Evolutionary conservation across 169 alveolate species (phyloP).

Genomic region (Theileria sp.): DNA sequence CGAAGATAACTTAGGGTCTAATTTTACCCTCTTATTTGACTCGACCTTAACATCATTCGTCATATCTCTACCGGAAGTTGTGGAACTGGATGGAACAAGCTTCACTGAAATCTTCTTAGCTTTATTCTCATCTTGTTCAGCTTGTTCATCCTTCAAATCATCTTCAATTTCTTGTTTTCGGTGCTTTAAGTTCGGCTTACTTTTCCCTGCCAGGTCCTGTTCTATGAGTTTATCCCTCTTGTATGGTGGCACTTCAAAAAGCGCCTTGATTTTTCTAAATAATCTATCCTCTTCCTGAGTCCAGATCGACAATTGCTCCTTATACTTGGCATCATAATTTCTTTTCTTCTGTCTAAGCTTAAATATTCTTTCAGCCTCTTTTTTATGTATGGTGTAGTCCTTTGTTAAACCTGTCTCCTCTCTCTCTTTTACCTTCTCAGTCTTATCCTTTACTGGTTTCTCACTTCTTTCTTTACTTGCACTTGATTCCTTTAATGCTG

Average conservation of each 20-base stretch:
- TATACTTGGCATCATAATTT: conserved; percentile 54
- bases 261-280: conserved; percentile 37
- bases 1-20: neutral
- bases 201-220: conserved; percentile 50
- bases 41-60: neutral
- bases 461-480: conserved; percentile 26
- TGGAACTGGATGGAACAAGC: neutral
- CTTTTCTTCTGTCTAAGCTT: conserved; percentile 54
- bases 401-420: conserved; percentile 11
- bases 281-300: conserved; percentile 67
- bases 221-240: conserved; percentile 44
- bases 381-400: conserved; percentile 67
- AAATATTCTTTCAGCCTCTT: conserved; percentile 64
- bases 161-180: conserved; percentile 38
- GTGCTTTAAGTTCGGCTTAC: conserved; percentile 24
- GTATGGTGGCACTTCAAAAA: conserved; percentile 42
- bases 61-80: neutral
- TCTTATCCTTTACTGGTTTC: conserved; percentile 6
- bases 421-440: conserved; percentile 5
- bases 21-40: neutral
- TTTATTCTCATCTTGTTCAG: conserved; percentile 28
- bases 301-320: conserved; percentile 70
- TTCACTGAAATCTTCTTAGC: conserved; percentile 9
- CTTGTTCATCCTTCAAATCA: conserved; percentile 46
- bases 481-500: neutral